Base-by-base conservation (phyloP, 768 basidiomycete genomes). In the Panus rudis region DNA sequence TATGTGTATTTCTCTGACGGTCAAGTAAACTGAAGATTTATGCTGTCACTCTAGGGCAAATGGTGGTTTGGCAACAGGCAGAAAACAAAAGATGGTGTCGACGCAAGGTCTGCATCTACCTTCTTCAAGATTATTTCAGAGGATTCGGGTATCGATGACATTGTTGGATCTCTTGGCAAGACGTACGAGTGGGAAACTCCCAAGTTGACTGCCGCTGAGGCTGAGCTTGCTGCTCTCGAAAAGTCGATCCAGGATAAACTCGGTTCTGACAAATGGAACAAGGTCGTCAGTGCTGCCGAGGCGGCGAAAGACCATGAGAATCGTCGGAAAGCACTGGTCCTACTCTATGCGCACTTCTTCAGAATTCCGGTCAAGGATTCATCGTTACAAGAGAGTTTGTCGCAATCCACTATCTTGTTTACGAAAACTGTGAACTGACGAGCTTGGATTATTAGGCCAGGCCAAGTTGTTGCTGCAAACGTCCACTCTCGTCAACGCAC, bases 61-160 rank as follows among this genome's bases (percentile, higher is more conserved):
- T 98, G 96, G 96, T 99, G 96, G 96, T 99, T 97, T 57, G 89
- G 91, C 4, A 88, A 81, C 52, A 75, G 87, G 44, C 72, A 79
- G 50, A 82, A 78, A 63, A 99, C 96, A 13, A 93, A 96, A 62
- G 96, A 99, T 51, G 91, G 92, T 31, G 73, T 96, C 43, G 70
- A 89, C 47, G 78, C 82, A 19, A 70, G 68, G 30, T 88, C 91
- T 0, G 94, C 94, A 2, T 80, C 90, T 23, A 68, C 73, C 0
- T 92, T 92, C 68, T 99, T 96, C 81, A 89, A 85, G 59, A 69
- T 73, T 4, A 53, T 97, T n/a, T 77, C 73, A 22, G 94, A 99
- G 57, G 80, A 84, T 20, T 81, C 85, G 6, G 72, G 71, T 1
- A 75, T 90, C 50, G 69, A 76, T 23, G 83, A 89, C 35, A 70